A percentile compares a stretch with the other conserved stretches of the same genome.
phyloP scores from a whole-genome alignment of 306 rosid species.

The Dalbergia cochinchinensis region DNA sequence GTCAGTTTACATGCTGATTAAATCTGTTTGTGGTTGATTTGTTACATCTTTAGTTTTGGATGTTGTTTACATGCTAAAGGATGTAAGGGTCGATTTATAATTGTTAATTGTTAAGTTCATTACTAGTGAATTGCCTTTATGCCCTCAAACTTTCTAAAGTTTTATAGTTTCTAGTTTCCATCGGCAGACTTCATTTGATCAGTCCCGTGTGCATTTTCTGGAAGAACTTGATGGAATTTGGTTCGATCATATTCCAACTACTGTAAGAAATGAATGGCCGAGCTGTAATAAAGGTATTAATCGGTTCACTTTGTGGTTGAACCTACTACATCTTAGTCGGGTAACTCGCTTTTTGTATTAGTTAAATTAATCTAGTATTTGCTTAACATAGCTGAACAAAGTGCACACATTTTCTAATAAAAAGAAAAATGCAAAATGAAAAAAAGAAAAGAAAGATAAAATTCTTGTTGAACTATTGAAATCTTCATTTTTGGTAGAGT shows the following conservation, averaged over 20 bases:
- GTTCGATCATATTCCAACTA: slow-evolving; percentile 80
- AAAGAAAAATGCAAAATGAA: not conserved
- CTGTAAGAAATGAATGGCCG: slow-evolving; percentile 72
- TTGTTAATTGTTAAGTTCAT: slow-evolving; percentile 20
- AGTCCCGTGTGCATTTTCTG: slow-evolving; percentile 56
- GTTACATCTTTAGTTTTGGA: slow-evolving; percentile 13
- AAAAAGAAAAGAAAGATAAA: not conserved
- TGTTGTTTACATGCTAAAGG: slow-evolving; percentile 13
- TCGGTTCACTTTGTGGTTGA: slow-evolving; percentile 39
- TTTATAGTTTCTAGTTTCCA: slow-evolving; percentile 78
- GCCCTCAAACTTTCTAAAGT: slow-evolving; percentile 64
- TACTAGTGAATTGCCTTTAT: slow-evolving; percentile 32
- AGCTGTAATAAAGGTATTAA: slow-evolving; percentile 69
- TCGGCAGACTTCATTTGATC: slow-evolving; percentile 78
- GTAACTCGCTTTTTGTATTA: slow-evolving; percentile 30
- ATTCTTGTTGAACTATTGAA: slow-evolving; percentile 21
- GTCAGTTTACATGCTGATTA: not conserved
- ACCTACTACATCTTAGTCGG: slow-evolving; percentile 25
- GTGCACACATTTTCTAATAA: not conserved
- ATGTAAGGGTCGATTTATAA: slow-evolving; percentile 17
- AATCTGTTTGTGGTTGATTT: not conserved
- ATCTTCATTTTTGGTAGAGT: slow-evolving; percentile 28
- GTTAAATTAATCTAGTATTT: slow-evolving; percentile 27
- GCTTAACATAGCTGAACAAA: slow-evolving; percentile 30
- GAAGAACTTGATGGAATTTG: slow-evolving; percentile 83